Evolutionary conservation across 495 filamentous ascomycete species (phyloP).

Genomic region (Talaromyces stipitatus): DNA sequence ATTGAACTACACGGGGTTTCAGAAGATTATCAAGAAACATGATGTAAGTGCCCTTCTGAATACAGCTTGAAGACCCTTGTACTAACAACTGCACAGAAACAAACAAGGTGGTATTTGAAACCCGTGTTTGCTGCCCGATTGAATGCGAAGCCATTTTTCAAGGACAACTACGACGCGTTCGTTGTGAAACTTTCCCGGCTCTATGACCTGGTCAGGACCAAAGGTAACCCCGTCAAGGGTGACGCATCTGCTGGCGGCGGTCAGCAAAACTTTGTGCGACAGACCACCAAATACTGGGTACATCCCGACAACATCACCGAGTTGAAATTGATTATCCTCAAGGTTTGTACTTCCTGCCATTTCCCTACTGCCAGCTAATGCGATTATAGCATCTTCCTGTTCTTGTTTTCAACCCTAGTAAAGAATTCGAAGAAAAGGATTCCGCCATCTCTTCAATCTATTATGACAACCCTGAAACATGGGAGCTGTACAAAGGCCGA

Average conservation of each 20-base stretch:
- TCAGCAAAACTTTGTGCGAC: slow-evolving; percentile 92
- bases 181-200: slow-evolving; percentile 93
- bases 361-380: slow-evolving; percentile 12
- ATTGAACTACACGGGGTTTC: slow-evolving; percentile 97
- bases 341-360: slow-evolving; percentile 33
- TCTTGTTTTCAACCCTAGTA: slow-evolving; percentile 93
- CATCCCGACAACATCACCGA: slow-evolving; percentile 98
- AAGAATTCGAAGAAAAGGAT: slow-evolving; percentile 87
- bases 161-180: slow-evolving; percentile 95
- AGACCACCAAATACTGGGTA: slow-evolving; percentile 99
- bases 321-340: slow-evolving; percentile 91
- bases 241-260: slow-evolving; percentile 84
- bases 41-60: slow-evolving; percentile 56
- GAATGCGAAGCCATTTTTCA: slow-evolving; percentile 95
- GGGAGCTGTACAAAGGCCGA: slow-evolving; percentile 87
- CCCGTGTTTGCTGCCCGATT: slow-evolving; percentile 90
- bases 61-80: neutral
- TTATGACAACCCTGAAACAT: slow-evolving; percentile 88
- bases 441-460: slow-evolving; percentile 97
- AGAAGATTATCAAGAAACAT: slow-evolving; percentile 99
- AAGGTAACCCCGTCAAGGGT: slow-evolving; percentile 85
- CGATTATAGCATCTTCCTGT: slow-evolving; percentile 73
- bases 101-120: slow-evolving; percentile 86
- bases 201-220: slow-evolving; percentile 87
- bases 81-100: slow-evolving; percentile 54